phyloP scores from a whole-genome alignment of 805 yeast species.

The Vanderwaltozyma yarrowii region DNA sequence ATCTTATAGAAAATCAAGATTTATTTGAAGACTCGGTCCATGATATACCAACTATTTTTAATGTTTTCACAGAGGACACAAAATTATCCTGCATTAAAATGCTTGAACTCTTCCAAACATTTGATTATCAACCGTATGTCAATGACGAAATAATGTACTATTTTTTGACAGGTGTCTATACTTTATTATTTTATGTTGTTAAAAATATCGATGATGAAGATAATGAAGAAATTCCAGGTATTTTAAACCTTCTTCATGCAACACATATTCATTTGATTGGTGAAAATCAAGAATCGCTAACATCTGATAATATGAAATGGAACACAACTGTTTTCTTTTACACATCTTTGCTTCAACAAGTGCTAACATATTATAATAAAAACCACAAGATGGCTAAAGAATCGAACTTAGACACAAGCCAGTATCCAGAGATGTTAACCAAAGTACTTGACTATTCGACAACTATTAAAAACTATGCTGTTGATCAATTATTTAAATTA shows the following conservation, averaged over 20 bases:
- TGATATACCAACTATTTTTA: conserved; percentile 9
- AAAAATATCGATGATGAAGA: conserved; percentile 12
- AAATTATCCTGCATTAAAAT: conserved; percentile 10
- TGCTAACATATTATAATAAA: conserved; percentile 8
- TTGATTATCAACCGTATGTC: conserved; percentile 15
- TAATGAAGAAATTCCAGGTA: conserved; percentile 5
- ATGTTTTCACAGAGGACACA: conserved; percentile 7
- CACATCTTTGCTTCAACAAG: conserved; percentile 14
- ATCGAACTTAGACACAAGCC: conserved; percentile 2
- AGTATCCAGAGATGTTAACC: conserved; percentile 7
- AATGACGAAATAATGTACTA: conserved; percentile 16
- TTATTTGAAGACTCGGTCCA: conserved; percentile 8
- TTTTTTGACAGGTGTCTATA: conserved; percentile 17
- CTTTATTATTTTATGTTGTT: conserved; percentile 12
- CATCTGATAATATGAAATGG: conserved; percentile 19
- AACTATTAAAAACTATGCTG: conserved; percentile 10
- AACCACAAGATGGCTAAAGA: neutral
- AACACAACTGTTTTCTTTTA: conserved; percentile 16
- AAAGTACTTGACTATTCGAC: conserved; percentile 8
- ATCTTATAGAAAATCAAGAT: conserved; percentile 15
- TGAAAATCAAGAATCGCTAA: conserved; percentile 8
- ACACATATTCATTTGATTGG: conserved; percentile 13
- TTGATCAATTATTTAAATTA: conserved; percentile 6
- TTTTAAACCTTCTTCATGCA: conserved; percentile 8
- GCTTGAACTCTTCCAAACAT: conserved; percentile 11